These are phyloP conservation scores for Cinnamomum chago DNA, from an alignment of 164 flowering plant species.

Conservation along the genomic window DNA sequence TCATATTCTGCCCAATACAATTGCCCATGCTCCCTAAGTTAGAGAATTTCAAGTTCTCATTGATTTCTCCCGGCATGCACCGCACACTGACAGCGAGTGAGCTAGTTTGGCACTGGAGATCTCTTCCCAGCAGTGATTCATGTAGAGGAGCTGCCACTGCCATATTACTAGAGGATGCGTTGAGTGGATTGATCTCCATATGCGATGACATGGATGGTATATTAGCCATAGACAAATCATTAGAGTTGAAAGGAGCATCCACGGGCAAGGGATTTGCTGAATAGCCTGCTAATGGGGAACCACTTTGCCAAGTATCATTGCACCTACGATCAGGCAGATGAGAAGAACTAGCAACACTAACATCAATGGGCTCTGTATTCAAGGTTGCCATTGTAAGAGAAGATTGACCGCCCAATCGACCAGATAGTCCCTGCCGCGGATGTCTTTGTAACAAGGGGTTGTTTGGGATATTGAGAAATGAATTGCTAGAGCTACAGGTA, in stretches of 20 bases:
- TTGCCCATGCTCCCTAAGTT: constrained; percentile 11
- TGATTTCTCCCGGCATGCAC: constrained; percentile 6
- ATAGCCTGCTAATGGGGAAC: constrained; percentile 31
- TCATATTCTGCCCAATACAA: constrained; percentile 12
- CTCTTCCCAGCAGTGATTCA: constrained; percentile 24
- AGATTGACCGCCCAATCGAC: constrained; percentile 29
- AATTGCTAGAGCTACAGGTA: constrained; percentile 23
- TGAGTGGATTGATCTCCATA: constrained; percentile 21
- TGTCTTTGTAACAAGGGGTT: constrained; percentile 40
- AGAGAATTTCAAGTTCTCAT: constrained; percentile 18
- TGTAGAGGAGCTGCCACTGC: constrained; percentile 21
- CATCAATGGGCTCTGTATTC: constrained; percentile 20
- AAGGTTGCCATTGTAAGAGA: constrained; percentile 22
- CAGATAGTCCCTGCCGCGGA: constrained; percentile 14
- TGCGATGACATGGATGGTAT: constrained; percentile 22
- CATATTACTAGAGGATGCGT: constrained; percentile 24
- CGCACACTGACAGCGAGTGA: constrained; percentile 17
- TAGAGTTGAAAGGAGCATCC: constrained; percentile 23
- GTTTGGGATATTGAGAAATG: constrained; percentile 31
- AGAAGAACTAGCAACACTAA: constrained; percentile 20
- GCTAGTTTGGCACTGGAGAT: constrained; percentile 30
- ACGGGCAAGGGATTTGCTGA: constrained; percentile 30
- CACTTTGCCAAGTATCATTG: constrained; percentile 43
- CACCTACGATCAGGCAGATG: constrained; percentile 38
- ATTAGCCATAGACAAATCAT: constrained; percentile 18